These are phyloP conservation scores for Penicillium samsonianum DNA, from an alignment of 495 filamentous ascomycete species.

Conservation along the genomic window DNA sequence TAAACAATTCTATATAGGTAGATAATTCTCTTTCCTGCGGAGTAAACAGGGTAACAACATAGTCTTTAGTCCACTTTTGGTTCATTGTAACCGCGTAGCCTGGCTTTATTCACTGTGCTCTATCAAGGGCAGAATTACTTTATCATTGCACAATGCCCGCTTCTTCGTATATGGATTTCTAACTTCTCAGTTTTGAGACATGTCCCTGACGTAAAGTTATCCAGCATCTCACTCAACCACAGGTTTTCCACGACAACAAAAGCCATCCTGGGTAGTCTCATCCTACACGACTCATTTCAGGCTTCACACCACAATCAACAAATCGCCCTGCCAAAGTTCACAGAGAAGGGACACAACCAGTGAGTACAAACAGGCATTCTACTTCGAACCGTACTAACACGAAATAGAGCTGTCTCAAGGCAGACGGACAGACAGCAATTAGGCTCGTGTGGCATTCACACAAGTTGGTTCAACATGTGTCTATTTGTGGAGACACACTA, in stretches of 20 bases:
- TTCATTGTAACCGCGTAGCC: neutral
- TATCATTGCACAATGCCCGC: neutral
- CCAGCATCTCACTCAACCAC: too few species aligned
- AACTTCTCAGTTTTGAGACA: neutral
- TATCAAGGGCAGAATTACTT: neutral
- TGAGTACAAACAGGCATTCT: neutral
- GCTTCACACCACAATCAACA: neutral
- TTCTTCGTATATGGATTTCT: neutral
- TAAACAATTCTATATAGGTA: too few species aligned
- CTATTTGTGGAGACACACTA: conserved; percentile 21
- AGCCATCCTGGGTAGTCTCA: too few species aligned
- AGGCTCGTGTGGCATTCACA: neutral
- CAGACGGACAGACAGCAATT: neutral
- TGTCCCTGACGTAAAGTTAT: neutral
- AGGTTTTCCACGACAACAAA: too few species aligned
- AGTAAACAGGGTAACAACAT: neutral
- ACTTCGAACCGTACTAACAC: neutral
- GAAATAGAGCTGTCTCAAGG: neutral
- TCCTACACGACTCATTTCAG: too few species aligned
- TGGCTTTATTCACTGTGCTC: neutral
- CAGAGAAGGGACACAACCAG: neutral
- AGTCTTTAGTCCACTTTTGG: neutral
- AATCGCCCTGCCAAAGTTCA: neutral
- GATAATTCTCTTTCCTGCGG: too few species aligned
- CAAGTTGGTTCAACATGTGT: conserved; percentile 18